phyloP scores from a whole-genome alignment of 768 basidiomycete species.

The Russula compacta region DNA sequence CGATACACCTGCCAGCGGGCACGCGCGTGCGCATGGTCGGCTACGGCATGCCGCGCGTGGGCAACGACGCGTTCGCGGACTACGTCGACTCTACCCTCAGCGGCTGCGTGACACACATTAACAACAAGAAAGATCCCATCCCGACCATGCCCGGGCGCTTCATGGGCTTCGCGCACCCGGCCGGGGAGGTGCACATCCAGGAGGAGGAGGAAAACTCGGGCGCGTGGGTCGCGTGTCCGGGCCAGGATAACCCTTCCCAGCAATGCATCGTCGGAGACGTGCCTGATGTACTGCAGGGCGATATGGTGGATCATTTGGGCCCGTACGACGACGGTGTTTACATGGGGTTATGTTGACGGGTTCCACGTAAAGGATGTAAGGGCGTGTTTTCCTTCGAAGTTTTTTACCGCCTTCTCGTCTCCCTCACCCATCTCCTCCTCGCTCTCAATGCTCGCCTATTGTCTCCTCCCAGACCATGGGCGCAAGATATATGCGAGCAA shows the following conservation, averaged over 20 bases:
- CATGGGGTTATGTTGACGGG: conserved; percentile 11
- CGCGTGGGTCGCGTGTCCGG: conserved; percentile 8
- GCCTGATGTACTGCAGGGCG: not conserved
- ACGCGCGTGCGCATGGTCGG: conserved; percentile 36
- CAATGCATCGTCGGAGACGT: conserved; percentile 12
- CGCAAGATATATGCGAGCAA: no score
- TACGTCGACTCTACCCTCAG: conserved; percentile 17
- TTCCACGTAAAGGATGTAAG: no score
- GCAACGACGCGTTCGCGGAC: conserved; percentile 39
- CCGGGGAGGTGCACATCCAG: conserved; percentile 19
- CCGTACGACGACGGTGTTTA: conserved; percentile 11
- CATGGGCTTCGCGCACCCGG: conserved; percentile 19
- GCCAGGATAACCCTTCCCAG: conserved; percentile 8
- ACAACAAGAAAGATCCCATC: conserved; percentile 19
- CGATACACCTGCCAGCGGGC: conserved; percentile 25
- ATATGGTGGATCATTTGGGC: conserved; percentile 10
- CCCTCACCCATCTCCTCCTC: no score
- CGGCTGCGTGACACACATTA: conserved; percentile 15
- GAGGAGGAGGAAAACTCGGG: not conserved
- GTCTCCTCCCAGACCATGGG: no score
- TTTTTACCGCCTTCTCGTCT: no score
- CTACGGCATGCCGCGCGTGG: conserved; percentile 45
- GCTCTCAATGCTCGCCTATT: no score
- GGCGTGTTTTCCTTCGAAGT: no score
- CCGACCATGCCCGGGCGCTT: conserved; percentile 15